Evolutionary conservation across 805 yeast genomes (phyloP).

Genomic region (Saturnispora saitoi): DNA sequence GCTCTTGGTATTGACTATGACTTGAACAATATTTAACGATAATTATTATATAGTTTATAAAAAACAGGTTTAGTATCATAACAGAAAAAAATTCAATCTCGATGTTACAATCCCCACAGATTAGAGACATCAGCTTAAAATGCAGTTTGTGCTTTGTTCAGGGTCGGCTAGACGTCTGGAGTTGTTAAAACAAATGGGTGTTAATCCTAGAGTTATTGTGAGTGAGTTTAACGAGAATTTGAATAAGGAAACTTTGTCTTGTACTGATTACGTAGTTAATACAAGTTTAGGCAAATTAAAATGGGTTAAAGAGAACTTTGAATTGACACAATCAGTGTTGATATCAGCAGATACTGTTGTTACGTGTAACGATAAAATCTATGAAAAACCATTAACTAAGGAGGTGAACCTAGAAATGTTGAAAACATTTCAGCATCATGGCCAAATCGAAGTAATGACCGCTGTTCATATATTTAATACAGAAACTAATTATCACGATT

Average conservation of each 20-base stretch:
- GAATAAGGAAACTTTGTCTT: constrained; percentile 27
- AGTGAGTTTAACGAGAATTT: constrained; percentile 76
- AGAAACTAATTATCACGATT: constrained; percentile 10
- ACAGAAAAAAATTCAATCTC: constrained; percentile 4
- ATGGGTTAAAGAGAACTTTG: constrained; percentile 40
- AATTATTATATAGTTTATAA: background rate
- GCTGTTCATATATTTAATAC: constrained; percentile 40
- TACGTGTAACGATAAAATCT: constrained; percentile 47
- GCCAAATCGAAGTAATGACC: constrained; percentile 41
- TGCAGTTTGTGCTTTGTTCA: constrained; percentile 60
- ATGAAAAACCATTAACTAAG: constrained; percentile 70
- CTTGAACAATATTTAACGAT: constrained; percentile 16
- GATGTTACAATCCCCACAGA: constrained; percentile 24
- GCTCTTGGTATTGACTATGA: constrained; percentile 52
- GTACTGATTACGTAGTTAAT: constrained; percentile 45
- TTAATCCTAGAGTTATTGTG: constrained; percentile 39
- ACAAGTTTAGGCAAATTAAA: constrained; percentile 65
- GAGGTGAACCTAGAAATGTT: constrained; percentile 44
- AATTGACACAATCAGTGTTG: constrained; percentile 26
- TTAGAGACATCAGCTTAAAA: constrained; percentile 17
- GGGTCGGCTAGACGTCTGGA: constrained; percentile 75
- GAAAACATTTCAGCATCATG: constrained; percentile 30
- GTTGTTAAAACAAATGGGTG: constrained; percentile 54
- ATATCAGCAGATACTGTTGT: constrained; percentile 77
- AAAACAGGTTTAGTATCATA: constrained; percentile 4